Base-by-base conservation (phyloP, 768 basidiomycete genomes). In the Lentinula aciculospora region DNA sequence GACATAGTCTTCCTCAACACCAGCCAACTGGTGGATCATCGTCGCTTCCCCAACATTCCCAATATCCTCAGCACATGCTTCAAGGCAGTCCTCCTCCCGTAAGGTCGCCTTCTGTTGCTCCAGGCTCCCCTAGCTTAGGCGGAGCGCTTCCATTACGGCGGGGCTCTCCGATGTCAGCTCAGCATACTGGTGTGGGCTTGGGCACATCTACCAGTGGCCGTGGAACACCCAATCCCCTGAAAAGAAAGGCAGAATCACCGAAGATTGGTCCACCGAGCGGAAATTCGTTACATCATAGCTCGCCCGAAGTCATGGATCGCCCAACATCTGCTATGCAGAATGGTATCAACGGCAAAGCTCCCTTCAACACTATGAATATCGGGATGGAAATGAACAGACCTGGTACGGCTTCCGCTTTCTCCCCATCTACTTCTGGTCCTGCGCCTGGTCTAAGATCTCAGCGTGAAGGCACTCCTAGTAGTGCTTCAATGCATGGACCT, bases 51-150 rank as follows among this genome's bases (percentile, higher is more conserved):
- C 39, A 5, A 31, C 54, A 23, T 32, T 45, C 23, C 53, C 3
- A 17, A n/a, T 37, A 54, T 56, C 19, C 45, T 37, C 56, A 57
- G 23, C 23, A 48, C 19, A 34, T 47, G 34, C 56, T 48, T 19
- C 56, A 57, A 19, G 56, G 45, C 12, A 57, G 45, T 46, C 56
- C 56, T 4, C 56, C 56, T 47, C 56, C 55, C 10, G 21, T 21
- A 3, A 42, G 27, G 25, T 7, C 56, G 4, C 46, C 56, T n/a
- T 37, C 46, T 12, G 42, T 13, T 15, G 54, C 40, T 21, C 54
- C 54, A 3, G 54, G 54, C 27, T 56, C 54, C 31, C 54, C 54
- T 45, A 46, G 19, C n/a, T 23, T 56, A 12, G 42, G 42, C n/a
- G 54, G 28, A 2, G 27, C 39, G 29, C 19, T 19, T 23, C 7